Base-by-base conservation (phyloP, 2,329 filamentous ascomycete species). In the Cytospora leucostoma region DNA sequence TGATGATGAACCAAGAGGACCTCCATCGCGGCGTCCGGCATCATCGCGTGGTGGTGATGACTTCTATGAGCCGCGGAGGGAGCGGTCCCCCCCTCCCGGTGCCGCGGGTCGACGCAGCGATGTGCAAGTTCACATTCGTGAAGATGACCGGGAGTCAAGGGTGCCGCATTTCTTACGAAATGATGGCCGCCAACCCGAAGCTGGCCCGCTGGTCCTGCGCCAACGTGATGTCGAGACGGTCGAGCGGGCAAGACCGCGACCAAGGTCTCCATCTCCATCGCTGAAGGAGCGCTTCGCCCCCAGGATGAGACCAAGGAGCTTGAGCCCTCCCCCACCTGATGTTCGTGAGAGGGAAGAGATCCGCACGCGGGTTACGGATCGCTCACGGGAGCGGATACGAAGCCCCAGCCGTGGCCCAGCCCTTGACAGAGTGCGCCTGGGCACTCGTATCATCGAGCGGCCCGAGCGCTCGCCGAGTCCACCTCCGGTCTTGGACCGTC, bases 201-300 rank as follows among this genome's bases (percentile, higher is more conserved):
- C 78, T 33, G 83, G 83, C 3, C 77, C 79, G 44, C 72, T 86
- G 69, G 83, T 86, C 19, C 77, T 86, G 55, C 80, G 84, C 58
- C 75, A 81, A 68, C 79, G 83, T 53, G 82, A 86, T 62, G 76
- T 85, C 57, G 84, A 86, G 74, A 83, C 80, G 0, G 70, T 82
- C 64, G 82, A 85, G 71, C 75, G 77, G 50, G 72, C 74, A 44
- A 76, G 82, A 58, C 77, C 78, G 59, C 79, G 78, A 59, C 76
- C 74, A 50, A 76, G 79, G 57, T 80, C 77, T 58, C 81, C 78
- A 63, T 79, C 80, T 32, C 74, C 71, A 57, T 71, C 75, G 12
- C 66, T 77, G 19, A 74, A 77, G 37, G 78, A 82, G 68, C 78
- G 80, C 50, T 70, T 80, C 57, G 69, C 82, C 19, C 60, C 56